Evolutionary conservation across 176 grass and related monocot genomes (phyloP), one percentile per base, ranked within the genome.

Genomic region (Rhynchospora pubera): DNA sequence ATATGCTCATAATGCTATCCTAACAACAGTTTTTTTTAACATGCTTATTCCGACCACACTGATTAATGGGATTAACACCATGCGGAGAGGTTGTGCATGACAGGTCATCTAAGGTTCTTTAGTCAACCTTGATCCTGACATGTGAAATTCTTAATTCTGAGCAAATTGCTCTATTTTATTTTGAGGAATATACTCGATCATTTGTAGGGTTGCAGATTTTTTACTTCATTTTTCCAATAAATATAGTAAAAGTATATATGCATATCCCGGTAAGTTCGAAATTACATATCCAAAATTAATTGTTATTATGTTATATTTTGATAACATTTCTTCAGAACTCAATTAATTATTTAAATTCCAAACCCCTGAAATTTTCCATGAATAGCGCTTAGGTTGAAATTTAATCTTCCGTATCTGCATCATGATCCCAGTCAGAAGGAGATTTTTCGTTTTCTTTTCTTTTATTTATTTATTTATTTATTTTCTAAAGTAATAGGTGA

Each of bases 111-210:
- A 19, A 24, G 24, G 46, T 15, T 51, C 19, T 53, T n/a, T 76
- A 76, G 48, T 76, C 72, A 1, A 9, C 47, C 48, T 53, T 55
- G 72, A 76, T 76, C 15, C 72, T 76, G 72, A 76, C 72, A 53
- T 76, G 12, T 30, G 47, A 13, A 75, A 5, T 52, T 75, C 70
- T 74, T 52, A 75, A 28, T 53, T 16, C 16, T 53, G 22, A 52
- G 5, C 71, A 5, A 48, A 73, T 55, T 75, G 70, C 46, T 30
- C 23, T 74, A 7, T 75, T 28, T 32, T 55, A 76, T n/a, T n/a
- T n/a, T n/a, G n/a, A n/a, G n/a, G n/a, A n/a, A n/a, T n/a, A n/a
- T n/a, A n/a, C n/a, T n/a, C n/a, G n/a, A 11, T 51, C 10, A 22
- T n/a, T n/a, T n/a, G 18, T 68, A 39, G 65, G 18, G 65, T 6